phyloP scores from a whole-genome alignment of 768 basidiomycete species.

The Psilocybe sp. region DNA sequence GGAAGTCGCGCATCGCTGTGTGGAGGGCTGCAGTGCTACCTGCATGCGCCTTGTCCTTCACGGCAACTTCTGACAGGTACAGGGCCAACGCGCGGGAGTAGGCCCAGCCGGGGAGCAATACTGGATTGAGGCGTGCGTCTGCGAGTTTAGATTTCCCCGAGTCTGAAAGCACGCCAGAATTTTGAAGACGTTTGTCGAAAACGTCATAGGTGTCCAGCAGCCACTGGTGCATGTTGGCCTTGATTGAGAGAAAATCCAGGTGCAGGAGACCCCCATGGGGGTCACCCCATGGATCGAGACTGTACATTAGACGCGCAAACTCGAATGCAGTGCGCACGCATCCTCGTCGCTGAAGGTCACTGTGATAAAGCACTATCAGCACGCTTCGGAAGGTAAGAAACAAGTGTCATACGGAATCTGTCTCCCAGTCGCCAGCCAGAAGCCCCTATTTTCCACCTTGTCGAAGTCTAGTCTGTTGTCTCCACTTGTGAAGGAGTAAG shows the following conservation, averaged over 20 bases:
- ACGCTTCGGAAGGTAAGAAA: not conserved
- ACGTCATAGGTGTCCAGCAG: slow-evolving; percentile 63
- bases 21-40: slow-evolving; percentile 66
- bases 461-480: slow-evolving; percentile 86
- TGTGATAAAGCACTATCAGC: slow-evolving; percentile 23
- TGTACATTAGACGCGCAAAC: slow-evolving; percentile 81
- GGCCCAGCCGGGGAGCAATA: slow-evolving; percentile 72
- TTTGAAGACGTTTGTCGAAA: slow-evolving; percentile 29
- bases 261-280: slow-evolving; percentile 85
- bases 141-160: slow-evolving; percentile 1
- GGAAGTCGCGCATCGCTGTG: slow-evolving; percentile 75
- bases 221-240: slow-evolving; percentile 80
- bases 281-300: slow-evolving; percentile 83
- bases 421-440: slow-evolving; percentile 86
- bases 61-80: slow-evolving; percentile 45
- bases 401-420: slow-evolving; percentile 65
- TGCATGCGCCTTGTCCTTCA: slow-evolving; percentile 43
- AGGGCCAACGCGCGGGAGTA: slow-evolving; percentile 73
- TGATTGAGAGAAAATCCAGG: slow-evolving; percentile 83
- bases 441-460: slow-evolving; percentile 86
- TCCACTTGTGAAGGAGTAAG: slow-evolving; percentile 83
- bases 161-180: slow-evolving; percentile 1
- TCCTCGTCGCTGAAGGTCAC: slow-evolving; percentile 85
- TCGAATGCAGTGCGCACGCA: slow-evolving; percentile 90
- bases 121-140: slow-evolving; percentile 43